Base-by-base conservation (phyloP, 2,329 filamentous ascomycete species). In the Claviceps maximensis region DNA sequence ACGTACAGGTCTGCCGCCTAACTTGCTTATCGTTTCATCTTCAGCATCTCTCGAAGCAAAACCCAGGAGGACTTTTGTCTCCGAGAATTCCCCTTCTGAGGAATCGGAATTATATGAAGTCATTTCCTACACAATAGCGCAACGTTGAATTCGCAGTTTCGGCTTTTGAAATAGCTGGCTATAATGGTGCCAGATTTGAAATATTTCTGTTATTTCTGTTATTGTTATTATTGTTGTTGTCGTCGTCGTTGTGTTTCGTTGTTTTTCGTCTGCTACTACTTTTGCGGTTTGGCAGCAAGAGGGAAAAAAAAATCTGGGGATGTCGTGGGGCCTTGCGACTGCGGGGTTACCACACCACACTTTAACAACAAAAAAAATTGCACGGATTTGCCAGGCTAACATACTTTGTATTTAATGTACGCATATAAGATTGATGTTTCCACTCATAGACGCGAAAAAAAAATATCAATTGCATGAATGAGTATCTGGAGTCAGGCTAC, bases 21-120 rank as follows among this genome's bases (percentile, higher is more conserved):
- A 74, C 59, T 91, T 87, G 68, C 88, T 96, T 63, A 95, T 84
- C 13, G 80, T 78, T 67, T 98, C 91, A 57, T 88, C 84, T 53
- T 83, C 85, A 15, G 82, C 72, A 53, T 95, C 87, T 64, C 83
- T 82, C 1, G 87, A 86, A 3, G 89, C 87, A 67, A 95, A 98
- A 4, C 93, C 93, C 13, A 98, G 78, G 1, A 96, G 79, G 2
- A 96, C 89, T 59, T 86, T 88, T 7, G 93, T 97, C 67, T 88
- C 84, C 19, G 83, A 85, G 56, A 82, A 89, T 47, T 82, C 77
- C 6, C 80, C 78, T 6, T 82, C 83, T 45, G 80, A 86, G 29
- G 87, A 91, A 62, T 96, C 90, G 65, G 87, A 94, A 61, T 95
- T 89, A 71, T 95, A 94, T 17, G 81, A 75, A 54, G 84, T 76